Percentiles rank a stretch among this genome's conserved stretches.
These are phyloP conservation scores for Lactarius deliciosus DNA, from an alignment of 768 basidiomycete genomes.

Conservation along the genomic window DNA sequence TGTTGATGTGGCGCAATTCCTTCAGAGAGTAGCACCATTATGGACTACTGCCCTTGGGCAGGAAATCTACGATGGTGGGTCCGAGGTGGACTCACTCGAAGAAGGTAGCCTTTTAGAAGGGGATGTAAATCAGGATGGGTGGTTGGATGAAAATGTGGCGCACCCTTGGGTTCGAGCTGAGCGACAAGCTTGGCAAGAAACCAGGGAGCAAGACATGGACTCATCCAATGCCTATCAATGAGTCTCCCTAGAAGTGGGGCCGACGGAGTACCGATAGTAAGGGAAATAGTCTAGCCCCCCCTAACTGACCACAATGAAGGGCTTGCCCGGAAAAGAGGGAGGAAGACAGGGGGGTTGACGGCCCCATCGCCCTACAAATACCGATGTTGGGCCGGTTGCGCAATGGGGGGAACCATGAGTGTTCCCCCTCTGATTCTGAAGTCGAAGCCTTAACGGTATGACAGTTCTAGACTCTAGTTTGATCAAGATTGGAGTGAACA, in stretches of 20 bases:
- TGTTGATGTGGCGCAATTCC: not conserved
- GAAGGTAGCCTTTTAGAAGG: not conserved
- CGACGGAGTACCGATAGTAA: not conserved
- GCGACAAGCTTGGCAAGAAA: not conserved
- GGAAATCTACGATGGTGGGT: not conserved
- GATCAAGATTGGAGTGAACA: not conserved
- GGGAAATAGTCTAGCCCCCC: not conserved
- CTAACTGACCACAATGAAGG: too few species aligned
- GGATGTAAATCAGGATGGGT: not conserved
- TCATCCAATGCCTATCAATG: accelerated
- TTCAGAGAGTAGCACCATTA: not conserved
- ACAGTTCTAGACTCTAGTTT: not conserved
- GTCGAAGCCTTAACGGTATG: not conserved
- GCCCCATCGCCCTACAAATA: too few species aligned
- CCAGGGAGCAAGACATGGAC: too few species aligned
- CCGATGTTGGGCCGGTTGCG: not conserved
- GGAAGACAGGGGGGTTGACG: not conserved
- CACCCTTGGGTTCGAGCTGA: accelerated
- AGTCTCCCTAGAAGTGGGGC: not conserved
- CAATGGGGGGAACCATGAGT: not conserved
- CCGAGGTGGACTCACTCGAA: not conserved
- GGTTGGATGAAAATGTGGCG: accelerated
- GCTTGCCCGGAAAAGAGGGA: too few species aligned
- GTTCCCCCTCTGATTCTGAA: not conserved
- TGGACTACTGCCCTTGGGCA: not conserved